Evolutionary conservation across 371 early-diverging fungal species (phyloP).

Genomic region (Lichtheimia ornata): DNA sequence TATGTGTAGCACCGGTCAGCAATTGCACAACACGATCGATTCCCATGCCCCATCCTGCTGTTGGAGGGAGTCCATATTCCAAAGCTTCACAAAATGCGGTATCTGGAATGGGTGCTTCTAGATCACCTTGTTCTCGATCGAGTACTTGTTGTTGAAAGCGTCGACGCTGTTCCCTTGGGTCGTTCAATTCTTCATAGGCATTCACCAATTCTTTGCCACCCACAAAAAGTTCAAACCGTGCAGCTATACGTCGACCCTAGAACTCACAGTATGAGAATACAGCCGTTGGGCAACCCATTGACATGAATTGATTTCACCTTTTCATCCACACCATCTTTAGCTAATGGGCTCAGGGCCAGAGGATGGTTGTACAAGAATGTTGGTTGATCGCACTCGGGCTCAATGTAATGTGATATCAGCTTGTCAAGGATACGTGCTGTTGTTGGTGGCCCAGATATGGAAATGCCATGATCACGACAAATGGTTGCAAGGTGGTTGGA

Average conservation of each 20-base stretch:
- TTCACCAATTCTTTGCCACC: conserved; percentile 94
- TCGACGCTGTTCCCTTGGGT: conserved; percentile 93
- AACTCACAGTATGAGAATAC: conserved; percentile 13
- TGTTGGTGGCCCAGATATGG: conserved; percentile 72
- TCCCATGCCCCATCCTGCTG: conserved; percentile 99
- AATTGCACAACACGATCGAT: conserved; percentile 93
- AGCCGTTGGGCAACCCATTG: conserved; percentile 7
- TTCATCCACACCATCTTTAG: conserved; percentile 67
- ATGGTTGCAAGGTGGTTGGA: conserved; percentile 47
- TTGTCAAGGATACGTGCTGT: conserved; percentile 86
- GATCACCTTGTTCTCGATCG: conserved; percentile 77
- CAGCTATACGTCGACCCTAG: conserved; percentile 56
- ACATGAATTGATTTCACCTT: conserved; percentile 19
- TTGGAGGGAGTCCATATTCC: conserved; percentile 96
- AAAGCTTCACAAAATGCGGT: conserved; percentile 87
- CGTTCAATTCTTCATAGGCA: conserved; percentile 99
- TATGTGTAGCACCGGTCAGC: conserved; percentile 81
- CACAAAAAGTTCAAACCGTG: conserved; percentile 95
- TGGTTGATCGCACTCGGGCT: conserved; percentile 90
- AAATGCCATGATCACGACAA: conserved; percentile 57
- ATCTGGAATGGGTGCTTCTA: conserved; percentile 85
- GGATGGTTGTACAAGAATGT: conserved; percentile 96
- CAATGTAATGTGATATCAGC: conserved; percentile 88
- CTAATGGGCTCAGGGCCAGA: conserved; percentile 89
- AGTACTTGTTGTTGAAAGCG: conserved; percentile 76